Conservation (phyloP, 2,329 filamentous ascomycete species). For the Bipolaris zeicola region DNA sequence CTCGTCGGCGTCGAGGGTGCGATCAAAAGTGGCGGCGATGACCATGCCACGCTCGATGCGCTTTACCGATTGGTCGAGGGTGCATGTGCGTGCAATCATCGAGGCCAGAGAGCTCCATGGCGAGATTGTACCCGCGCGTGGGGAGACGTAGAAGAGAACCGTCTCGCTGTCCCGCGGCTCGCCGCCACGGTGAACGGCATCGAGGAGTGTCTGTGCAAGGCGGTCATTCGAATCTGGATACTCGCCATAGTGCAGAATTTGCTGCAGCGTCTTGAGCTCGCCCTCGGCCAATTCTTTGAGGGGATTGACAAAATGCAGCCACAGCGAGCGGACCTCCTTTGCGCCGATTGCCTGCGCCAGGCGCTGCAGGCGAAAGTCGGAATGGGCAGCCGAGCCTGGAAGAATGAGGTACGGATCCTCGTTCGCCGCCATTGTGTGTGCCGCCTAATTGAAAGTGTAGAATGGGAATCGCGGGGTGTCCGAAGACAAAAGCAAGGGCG, state of each 20-base stretch:
- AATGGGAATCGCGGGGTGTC: constrained; percentile 19
- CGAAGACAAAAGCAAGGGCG: constrained; percentile 22
- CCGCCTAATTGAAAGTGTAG: constrained; percentile 18
- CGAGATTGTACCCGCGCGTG: constrained; percentile 80
- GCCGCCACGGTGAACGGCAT: constrained; percentile 57
- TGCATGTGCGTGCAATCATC: constrained; percentile 90
- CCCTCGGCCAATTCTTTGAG: constrained; percentile 46
- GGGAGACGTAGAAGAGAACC: constrained; percentile 73
- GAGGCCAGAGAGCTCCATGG: constrained; percentile 98
- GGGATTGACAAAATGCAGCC: constrained; percentile 58
- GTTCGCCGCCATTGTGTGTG: constrained; percentile 38
- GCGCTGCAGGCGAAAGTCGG: constrained; percentile 55
- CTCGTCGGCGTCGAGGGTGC: constrained; percentile 55
- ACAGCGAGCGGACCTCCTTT: constrained; percentile 55
- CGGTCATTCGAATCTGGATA: constrained; percentile 54
- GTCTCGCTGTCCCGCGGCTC: constrained; percentile 58
- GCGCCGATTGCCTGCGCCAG: constrained; percentile 55
- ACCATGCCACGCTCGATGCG: constrained; percentile 87
- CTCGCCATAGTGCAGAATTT: constrained; percentile 66
- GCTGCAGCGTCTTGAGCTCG: constrained; percentile 60
- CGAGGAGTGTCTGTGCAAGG: constrained; percentile 52
- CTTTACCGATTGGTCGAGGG: constrained; percentile 70
- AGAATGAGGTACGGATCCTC: constrained; percentile 52
- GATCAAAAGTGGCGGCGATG: constrained; percentile 69
- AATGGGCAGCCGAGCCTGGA: constrained; percentile 61